Evolutionary conservation across 495 filamentous ascomycete species (phyloP), one percentile per base, ranked within the genome.

Genomic region (Aspergillus haitiensis): DNA sequence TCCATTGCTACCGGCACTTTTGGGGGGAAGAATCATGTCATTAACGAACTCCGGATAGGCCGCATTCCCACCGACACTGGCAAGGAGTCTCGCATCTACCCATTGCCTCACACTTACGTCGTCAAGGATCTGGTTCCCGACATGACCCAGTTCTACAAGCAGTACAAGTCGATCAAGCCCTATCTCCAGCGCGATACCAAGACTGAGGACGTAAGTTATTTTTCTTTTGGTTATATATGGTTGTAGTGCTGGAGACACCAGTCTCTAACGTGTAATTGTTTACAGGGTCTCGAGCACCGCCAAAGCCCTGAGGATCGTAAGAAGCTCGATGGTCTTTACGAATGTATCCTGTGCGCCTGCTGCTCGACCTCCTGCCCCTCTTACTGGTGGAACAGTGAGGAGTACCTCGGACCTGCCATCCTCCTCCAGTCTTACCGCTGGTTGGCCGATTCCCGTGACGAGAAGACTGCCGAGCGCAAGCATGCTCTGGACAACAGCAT

Each of bases 161-260:
- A 98, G 84, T 98, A 98, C 86, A 96, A 96, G 79, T 97, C 93
- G 21, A 96, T 98, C 80, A 96, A 98, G 84, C 94, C 94, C 7
- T 98, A 96, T 72, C 88, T 98, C 36, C 94, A 97, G 78, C 83
- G 91, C 62, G 86, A 91, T 60, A 92, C 88, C 35, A 85, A 87
- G 40, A 75, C 88, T 13, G 82, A 84, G 39, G 88, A 94, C 68
- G 91, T 92, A 82, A 72, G 86, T 78, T 46, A 4, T 6, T 54
- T 21, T n/a, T 36, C 27, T 12, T 8, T 3, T 33, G n/a, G 32
- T 40, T 16, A 16, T 39, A 16, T 39, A 8, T 6, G 39, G n/a
- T 33, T 12, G 59, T 64, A 58, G 64, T 58, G n/a, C 42, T 50
- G 3, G 21, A 27, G 3, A 27, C 21, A 3, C 21, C 3, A 27